These are phyloP conservation scores for Turritis glabra DNA, from an alignment of 345 rosid species.

Conservation along the genomic window DNA sequence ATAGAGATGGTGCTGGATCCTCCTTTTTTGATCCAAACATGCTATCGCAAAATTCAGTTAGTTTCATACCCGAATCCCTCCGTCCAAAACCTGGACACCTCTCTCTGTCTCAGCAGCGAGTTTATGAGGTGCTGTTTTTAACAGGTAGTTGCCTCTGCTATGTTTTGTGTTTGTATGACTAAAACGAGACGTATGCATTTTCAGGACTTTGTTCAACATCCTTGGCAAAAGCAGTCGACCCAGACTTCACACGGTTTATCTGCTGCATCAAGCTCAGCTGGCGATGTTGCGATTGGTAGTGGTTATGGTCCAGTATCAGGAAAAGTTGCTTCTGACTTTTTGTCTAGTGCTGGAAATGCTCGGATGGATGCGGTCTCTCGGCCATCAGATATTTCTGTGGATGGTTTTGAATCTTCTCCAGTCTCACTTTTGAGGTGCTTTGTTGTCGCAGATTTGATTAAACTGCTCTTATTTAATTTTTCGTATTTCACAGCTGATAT, in stretches of 20 bases:
- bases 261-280: constrained; percentile 56
- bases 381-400: constrained; percentile 61
- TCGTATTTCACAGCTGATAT: constrained; percentile 2
- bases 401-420: constrained; percentile 60
- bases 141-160: constrained; percentile 3
- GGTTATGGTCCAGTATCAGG: constrained; percentile 55
- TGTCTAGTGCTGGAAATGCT: constrained; percentile 50
- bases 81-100: constrained; percentile 95
- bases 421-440: constrained; percentile 60
- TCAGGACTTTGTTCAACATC: constrained; percentile 96
- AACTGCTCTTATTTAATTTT: background rate
- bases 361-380: constrained; percentile 59
- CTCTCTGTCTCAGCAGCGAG: constrained; percentile 87
- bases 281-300: constrained; percentile 49
- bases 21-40: constrained; percentile 72
- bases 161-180: constrained; percentile 21
- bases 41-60: constrained; percentile 71
- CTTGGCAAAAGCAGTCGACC: constrained; percentile 89
- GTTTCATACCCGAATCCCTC: constrained; percentile 81
- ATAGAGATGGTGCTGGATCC: constrained; percentile 72
- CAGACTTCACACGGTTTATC: constrained; percentile 62
- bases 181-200: constrained; percentile 11
- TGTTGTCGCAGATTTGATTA: background rate
- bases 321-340: constrained; percentile 52
- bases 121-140: constrained; percentile 70